Base-by-base conservation (phyloP, 495 filamentous ascomycete genomes). In the Trichocladium antarcticum region DNA sequence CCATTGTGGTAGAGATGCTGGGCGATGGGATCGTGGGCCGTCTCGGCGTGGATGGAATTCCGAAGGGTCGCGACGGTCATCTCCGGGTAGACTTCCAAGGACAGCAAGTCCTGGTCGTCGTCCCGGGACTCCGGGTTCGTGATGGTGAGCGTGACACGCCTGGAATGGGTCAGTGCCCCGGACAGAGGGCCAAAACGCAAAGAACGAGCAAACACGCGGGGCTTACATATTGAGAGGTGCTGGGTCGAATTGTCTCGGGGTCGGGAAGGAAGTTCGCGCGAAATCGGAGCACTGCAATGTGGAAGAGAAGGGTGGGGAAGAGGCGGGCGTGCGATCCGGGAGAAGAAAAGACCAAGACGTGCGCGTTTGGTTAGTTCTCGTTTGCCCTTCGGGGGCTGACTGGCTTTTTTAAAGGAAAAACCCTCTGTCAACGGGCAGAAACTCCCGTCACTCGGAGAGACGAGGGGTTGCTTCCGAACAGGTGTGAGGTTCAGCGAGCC, bases 1-100 rank as follows among this genome's bases (percentile, higher is more conserved):
- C 89, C 89, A 61, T 97, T 95, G 70, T 89, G 87, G 65, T 89
- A 92, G 58, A 96, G 77, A 57, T 84, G 78, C 51, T 85, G 83
- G 19, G 78, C 65, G 31, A 67, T 68, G 9, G 70, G 65, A 21
- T 79, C 74, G 56, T 77, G 72, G 37, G 61, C 54, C 1, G 67
- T 64, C 59, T 81, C 78, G 47, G 71, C 72, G 52, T 77, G 69
- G 54, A 98, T 82, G 60, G 87, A 83, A 58, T 79, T 84, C 67
- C 95, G 95, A 45, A 98, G 78, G 39, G 84, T 83, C 56, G 80
- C 81, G 46, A 96, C 63, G n/a, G 84, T 88, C 76, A 92, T 88
- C 57, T 84, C 84, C 35, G 80, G 73, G 50, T 80, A 81, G 50
- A 96, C 81, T 49, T 95, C 89, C 44, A 95, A 78, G 45, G 82